Evolutionary conservation across 2,329 filamentous ascomycete genomes (phyloP).

Genomic region (Pleoardoris graminearum): DNA sequence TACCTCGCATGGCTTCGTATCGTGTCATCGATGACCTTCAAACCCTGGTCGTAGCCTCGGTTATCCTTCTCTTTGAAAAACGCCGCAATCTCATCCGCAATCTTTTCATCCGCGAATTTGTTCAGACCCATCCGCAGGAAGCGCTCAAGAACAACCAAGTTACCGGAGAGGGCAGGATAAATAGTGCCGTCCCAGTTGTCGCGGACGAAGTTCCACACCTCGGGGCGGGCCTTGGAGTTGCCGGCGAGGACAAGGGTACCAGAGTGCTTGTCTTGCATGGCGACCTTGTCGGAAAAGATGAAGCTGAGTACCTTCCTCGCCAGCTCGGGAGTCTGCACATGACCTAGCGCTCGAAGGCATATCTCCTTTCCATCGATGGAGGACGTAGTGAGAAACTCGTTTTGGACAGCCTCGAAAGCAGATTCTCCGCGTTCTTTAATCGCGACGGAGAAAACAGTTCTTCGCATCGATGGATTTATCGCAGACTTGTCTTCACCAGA

Average conservation of each 20-base stretch:
- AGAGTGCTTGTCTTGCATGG: slow-evolving; percentile 84
- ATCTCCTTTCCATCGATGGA: slow-evolving; percentile 92
- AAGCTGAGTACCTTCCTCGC: slow-evolving; percentile 71
- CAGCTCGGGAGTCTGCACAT: slow-evolving; percentile 69
- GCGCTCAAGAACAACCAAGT: slow-evolving; percentile 86
- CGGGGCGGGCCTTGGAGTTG: slow-evolving; percentile 72
- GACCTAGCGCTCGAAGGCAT: slow-evolving; percentile 74
- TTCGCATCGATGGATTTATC: slow-evolving; percentile 80
- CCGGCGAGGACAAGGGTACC: slow-evolving; percentile 72
- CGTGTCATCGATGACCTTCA: slow-evolving; percentile 83
- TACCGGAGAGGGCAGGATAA: slow-evolving; percentile 70
- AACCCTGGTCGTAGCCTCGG: slow-evolving; percentile 79
- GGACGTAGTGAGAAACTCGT: slow-evolving; percentile 80
- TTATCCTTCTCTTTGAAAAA: slow-evolving; percentile 92
- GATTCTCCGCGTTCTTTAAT: slow-evolving; percentile 72
- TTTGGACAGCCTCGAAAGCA: slow-evolving; percentile 75
- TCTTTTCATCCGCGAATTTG: slow-evolving; percentile 73
- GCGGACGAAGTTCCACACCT: slow-evolving; percentile 86
- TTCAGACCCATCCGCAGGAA: slow-evolving; percentile 79
- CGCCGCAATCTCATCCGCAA: slow-evolving; percentile 70
- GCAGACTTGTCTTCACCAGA: slow-evolving; percentile 66
- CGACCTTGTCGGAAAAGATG: slow-evolving; percentile 81
- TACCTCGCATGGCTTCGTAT: slow-evolving; percentile 84
- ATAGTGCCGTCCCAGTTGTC: slow-evolving; percentile 74
- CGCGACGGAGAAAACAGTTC: slow-evolving; percentile 77